Evolutionary conservation across 805 yeast genomes (phyloP), one percentile per base, ranked within the genome.

Genomic region (Metschnikowia matae): DNA sequence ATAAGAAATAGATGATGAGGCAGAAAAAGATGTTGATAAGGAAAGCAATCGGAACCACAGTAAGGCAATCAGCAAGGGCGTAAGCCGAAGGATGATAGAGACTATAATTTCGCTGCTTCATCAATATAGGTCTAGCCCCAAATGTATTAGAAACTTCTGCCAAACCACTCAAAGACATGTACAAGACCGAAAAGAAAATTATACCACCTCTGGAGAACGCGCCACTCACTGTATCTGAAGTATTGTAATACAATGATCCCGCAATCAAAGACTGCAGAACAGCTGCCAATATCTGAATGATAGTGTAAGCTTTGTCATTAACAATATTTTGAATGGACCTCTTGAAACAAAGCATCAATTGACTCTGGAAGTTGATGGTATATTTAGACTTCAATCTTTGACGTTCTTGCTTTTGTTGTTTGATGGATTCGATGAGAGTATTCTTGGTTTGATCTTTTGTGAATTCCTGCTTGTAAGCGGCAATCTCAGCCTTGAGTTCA

Each of bases 121-220:
- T 63, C 50, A 66, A 54, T 26, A 66, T 62, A 15, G 65, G 64
- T 42, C 70, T 53, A 13, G 52, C 54, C 10, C 49, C 44, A 43
- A 65, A 65, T 2, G 65, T 52, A 17, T 64, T 60, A 10, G 68
- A 54, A 7, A 77, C 67, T 52, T 77, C 79, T 3, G 82, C 79
- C 44, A 79, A 56, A 41, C 78, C 76, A 69, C 75, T 69, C 58
- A 80, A 69, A 7, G 76, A 64, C 60, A 74, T 75, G 62, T 80
- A 82, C 54, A 85, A 69, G 10, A 82, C 68, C 20, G 82, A 71
- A 57, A 83, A 85, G 66, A 81, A 85, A 4, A 84, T 57, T 26
- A 78, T 71, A 59, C 88, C 87, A 52, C 86, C 84, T 55, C 89
- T 73, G 6, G 84, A 75, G 58, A 80, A 85, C 6, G 85, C 82